Evolutionary conservation across 1,284 basidiomycete genomes (phyloP), one percentile per base, ranked within the genome.

Genomic region (Tranzscheliella williamsii): DNA sequence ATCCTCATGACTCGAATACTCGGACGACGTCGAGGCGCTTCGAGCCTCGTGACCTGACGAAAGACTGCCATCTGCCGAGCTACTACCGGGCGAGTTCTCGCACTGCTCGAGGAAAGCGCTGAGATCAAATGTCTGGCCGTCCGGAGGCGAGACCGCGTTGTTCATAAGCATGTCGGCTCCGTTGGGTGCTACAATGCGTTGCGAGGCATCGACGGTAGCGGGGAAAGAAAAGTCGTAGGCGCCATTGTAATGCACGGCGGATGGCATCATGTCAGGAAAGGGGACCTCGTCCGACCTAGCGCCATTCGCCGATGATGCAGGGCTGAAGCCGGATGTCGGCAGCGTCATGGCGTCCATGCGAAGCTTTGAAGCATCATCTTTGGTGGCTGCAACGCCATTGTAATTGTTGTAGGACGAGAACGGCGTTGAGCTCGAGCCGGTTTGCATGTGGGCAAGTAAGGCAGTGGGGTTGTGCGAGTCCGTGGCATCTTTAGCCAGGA

Each of bases 61-160:
- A 4, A 49, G 18, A 36, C 61, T 57, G 39, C 48, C 42, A 13
- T 63, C 64, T 21, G 54, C 55, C 34, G 51, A 58, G 38, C 53
- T 57, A n/a, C n/a, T n/a, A 36, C 58, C 53, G 4, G 64, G 64
- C 29, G 64, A 67, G 44, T 54, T 63, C 40, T 57, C 50, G 9
- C 56, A 56, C 42, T 67, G 64, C 42, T 62, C 64, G 23, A 67
- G 24, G 54, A 67, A 67, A 1, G 64, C 64, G 21, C 54, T 52
- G 33, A 67, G 33, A 27, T 67, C 64, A 30, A 67, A 67, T 3
- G 44, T n/a, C 42, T 67, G 64, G 16, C 60, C 63, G 4, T 67
- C 64, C 3, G 57, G 51, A 6, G 63, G 50, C 20, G 64, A 52
- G 38, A 57, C 42, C 4, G 58, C 49, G 11, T 65, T 58, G 55